These are phyloP conservation scores for Trichophyton simii DNA, from an alignment of 2,329 filamentous ascomycete genomes.

Conservation along the genomic window DNA sequence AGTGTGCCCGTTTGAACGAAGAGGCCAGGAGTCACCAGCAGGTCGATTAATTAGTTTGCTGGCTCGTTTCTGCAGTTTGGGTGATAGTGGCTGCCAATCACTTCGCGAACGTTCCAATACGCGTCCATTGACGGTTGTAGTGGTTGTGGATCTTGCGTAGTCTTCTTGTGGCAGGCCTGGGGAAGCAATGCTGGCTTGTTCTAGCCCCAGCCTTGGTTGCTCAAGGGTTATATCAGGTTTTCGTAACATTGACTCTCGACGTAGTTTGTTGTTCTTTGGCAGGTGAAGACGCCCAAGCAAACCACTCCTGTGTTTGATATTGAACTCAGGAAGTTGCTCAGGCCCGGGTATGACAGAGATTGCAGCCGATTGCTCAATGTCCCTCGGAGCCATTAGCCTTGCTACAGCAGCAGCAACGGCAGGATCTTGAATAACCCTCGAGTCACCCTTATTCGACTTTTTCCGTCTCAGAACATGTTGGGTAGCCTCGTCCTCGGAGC, in stretches of 20 bases:
- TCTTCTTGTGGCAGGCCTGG: background rate
- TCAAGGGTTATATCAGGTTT: constrained; percentile 51
- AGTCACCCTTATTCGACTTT: constrained; percentile 12
- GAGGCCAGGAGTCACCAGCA: constrained; percentile 17
- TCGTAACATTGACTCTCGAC: constrained; percentile 35
- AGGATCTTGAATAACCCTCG: constrained; percentile 6
- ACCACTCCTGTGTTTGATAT: constrained; percentile 18
- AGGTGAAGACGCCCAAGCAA: constrained; percentile 22
- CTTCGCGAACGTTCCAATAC: background rate
- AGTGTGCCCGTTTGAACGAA: constrained; percentile 9
- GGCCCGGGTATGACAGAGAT: background rate
- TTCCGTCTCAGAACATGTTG: constrained; percentile 21
- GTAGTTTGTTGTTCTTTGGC: constrained; percentile 20
- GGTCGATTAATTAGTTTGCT: constrained; percentile 18
- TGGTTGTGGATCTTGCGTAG: constrained; percentile 13
- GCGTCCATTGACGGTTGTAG: constrained; percentile 6
- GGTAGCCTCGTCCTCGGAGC: constrained; percentile 39
- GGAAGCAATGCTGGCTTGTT: constrained; percentile 23
- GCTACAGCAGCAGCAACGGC: constrained; percentile 7
- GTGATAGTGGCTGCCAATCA: constrained; percentile 9
- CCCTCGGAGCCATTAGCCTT: background rate
- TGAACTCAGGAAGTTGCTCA: background rate
- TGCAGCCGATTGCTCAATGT: background rate
- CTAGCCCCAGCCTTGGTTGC: constrained; percentile 36
- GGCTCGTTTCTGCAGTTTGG: constrained; percentile 19